phyloP scores from a whole-genome alignment of 2,329 filamentous ascomycete genomes.

The Triangularia setosa region DNA sequence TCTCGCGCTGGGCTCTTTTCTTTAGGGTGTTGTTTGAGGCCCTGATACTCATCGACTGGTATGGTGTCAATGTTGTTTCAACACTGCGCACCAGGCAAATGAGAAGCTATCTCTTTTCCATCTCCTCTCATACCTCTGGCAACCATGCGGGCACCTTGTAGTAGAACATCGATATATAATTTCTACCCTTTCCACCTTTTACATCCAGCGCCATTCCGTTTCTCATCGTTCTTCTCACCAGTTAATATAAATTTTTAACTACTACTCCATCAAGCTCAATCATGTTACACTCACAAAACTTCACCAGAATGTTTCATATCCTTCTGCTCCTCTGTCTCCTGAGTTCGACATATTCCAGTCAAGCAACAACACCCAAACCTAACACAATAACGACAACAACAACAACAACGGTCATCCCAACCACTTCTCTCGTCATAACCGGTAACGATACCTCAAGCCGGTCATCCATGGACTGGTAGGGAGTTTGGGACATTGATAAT shows the following conservation, averaged over 20 bases:
- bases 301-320: neutral
- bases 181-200: neutral
- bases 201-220: neutral
- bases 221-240: neutral
- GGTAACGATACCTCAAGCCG: neutral
- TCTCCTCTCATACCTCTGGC: neutral
- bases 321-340: neutral
- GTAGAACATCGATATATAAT: neutral
- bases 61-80: neutral
- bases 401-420: neutral
- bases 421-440: neutral
- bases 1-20: neutral
- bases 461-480: neutral
- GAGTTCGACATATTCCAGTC: neutral
- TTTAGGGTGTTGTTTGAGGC: neutral
- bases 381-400: neutral
- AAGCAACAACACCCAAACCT: neutral
- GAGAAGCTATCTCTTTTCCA: neutral
- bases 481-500: neutral
- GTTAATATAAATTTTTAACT: neutral
- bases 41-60: neutral
- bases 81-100: neutral
- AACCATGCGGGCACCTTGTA: neutral
- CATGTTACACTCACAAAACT: neutral
- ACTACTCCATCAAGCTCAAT: neutral